Evolutionary conservation across 345 rosid species (phyloP).

Genomic region (Triadica sebifera): DNA sequence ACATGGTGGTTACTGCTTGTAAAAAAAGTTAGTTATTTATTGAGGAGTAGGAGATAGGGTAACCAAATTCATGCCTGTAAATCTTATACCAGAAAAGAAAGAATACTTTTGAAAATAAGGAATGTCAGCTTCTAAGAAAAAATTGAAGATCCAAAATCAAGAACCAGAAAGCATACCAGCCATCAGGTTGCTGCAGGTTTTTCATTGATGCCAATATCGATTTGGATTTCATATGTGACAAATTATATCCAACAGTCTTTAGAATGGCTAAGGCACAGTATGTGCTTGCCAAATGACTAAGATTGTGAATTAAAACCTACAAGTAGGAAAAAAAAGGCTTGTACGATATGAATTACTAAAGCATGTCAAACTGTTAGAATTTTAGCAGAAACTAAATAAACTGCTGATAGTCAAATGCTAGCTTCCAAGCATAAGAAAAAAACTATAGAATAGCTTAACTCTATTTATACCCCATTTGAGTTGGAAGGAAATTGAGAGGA

Average conservation of each 20-base stretch:
- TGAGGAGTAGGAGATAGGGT: not conserved
- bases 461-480: constrained; percentile 47
- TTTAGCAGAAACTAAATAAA: not conserved
- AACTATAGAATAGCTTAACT: not conserved
- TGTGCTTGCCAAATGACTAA: constrained; percentile 82
- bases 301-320: constrained; percentile 52
- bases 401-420: not conserved
- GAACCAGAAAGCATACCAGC: constrained; percentile 50
- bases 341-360: not conserved
- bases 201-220: constrained; percentile 59
- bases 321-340: constrained; percentile 12
- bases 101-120: not conserved
- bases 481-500: constrained; percentile 63
- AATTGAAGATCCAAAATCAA: constrained; percentile 1
- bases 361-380: not conserved
- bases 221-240: constrained; percentile 49
- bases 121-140: not conserved
- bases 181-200: constrained; percentile 83
- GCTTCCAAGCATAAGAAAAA: not conserved
- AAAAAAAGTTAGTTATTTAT: not conserved
- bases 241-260: constrained; percentile 55
- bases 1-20: not conserved
- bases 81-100: not conserved
- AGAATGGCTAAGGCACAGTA: constrained; percentile 80
- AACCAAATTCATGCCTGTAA: constrained; percentile 5